phyloP scores from a whole-genome alignment of 495 filamentous ascomycete species.

The Bryoglossum gracile region DNA sequence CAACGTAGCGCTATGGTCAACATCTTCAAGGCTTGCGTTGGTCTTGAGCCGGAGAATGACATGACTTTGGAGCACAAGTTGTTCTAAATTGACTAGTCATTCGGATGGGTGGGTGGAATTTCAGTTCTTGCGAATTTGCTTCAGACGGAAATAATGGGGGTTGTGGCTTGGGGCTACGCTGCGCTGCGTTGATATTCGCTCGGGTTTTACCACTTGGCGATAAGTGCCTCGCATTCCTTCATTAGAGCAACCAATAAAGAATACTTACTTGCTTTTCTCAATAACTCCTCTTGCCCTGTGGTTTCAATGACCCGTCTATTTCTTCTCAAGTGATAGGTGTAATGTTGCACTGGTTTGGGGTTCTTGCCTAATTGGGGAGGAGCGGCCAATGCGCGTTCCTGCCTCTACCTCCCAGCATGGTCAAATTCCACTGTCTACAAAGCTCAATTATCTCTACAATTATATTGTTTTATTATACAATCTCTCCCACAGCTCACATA shows the following conservation, averaged over 20 bases:
- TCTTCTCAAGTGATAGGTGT: not conserved
- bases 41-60: constrained; percentile 94
- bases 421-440: no score
- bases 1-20: constrained; percentile 92
- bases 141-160: not conserved
- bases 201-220: constrained; percentile 19
- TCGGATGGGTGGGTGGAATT: not conserved
- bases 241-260: constrained; percentile 16
- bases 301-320: not conserved
- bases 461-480: no score
- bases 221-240: constrained; percentile 26
- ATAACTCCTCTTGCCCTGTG: not conserved
- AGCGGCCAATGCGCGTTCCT: no score
- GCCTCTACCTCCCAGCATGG: no score
- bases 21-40: constrained; percentile 98
- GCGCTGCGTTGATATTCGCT: not conserved
- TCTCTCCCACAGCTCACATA: no score
- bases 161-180: constrained; percentile 3
- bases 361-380: no score
- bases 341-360: no score
- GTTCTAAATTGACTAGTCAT: constrained; percentile 39
- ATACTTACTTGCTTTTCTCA: constrained; percentile 13
- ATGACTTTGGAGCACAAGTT: constrained; percentile 99
- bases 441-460: no score
- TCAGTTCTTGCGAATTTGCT: not conserved